phyloP scores from a whole-genome alignment of 768 basidiomycete species.

The Phanerochaete sordida region DNA sequence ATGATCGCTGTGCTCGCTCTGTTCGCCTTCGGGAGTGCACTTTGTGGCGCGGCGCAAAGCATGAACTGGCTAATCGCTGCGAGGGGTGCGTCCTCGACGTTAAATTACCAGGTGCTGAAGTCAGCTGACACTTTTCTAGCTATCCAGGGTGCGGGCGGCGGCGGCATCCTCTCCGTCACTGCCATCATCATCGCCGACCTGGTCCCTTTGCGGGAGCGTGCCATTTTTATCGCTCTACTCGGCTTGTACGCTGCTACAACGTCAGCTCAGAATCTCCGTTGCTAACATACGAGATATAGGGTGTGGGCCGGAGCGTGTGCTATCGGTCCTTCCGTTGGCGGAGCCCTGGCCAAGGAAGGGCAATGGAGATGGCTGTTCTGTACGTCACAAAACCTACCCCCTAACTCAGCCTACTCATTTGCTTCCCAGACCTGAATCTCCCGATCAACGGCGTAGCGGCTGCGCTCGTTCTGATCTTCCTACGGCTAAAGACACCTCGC shows the following conservation, averaged over 20 bases:
- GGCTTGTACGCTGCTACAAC: constrained; percentile 2
- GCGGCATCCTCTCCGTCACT: constrained; percentile 15
- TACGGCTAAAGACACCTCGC: constrained; percentile 22
- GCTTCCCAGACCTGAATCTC: constrained; percentile 31
- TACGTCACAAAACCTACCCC: too few species aligned
- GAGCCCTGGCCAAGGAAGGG: constrained; percentile 20
- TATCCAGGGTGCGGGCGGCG: constrained; percentile 21
- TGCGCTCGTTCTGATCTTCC: constrained; percentile 13
- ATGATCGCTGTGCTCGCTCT: constrained; percentile 24
- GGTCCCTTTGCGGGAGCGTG: constrained; percentile 20
- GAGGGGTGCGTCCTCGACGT: constrained; percentile 14
- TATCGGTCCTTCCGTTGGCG: constrained; percentile 1
- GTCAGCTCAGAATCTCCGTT: background rate
- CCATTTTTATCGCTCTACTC: constrained; percentile 1
- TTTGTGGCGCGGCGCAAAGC: constrained; percentile 34
- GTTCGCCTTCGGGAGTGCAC: constrained; percentile 34
- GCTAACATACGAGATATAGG: background rate
- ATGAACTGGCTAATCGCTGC: constrained; percentile 39
- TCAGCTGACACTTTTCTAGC: background rate
- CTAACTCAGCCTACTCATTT: background rate
- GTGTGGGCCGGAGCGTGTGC: background rate
- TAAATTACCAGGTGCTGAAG: background rate
- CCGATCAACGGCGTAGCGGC: constrained; percentile 16
- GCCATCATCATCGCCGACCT: constrained; percentile 21
- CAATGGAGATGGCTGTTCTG: constrained; percentile 30